Conservation (phyloP, 176 grass and related monocot genomes). For the Bromus sterilis region DNA sequence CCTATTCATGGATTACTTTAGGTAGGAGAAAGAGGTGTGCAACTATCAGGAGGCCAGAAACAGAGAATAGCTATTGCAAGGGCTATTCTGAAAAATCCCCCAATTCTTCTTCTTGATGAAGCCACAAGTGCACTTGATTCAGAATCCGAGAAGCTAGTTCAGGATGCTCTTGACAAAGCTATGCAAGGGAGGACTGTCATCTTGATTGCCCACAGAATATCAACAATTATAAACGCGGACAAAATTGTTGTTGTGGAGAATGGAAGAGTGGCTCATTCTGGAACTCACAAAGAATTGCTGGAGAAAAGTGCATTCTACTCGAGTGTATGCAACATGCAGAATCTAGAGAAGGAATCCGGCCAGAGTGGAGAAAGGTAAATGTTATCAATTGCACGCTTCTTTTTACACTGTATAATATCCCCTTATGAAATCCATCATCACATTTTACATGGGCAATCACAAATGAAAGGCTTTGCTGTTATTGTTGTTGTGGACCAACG, state of each 20-base stretch:
- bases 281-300: slow-evolving; percentile 46
- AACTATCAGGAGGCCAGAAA: slow-evolving; percentile 65
- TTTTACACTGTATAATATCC: not conserved
- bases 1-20: slow-evolving; percentile 9
- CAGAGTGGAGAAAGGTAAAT: not conserved
- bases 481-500: no score
- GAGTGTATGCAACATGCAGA: not conserved
- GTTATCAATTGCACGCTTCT: not conserved
- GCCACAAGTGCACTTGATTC: slow-evolving; percentile 72
- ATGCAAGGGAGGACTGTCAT: slow-evolving; percentile 64
- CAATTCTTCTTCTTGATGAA: slow-evolving; percentile 70
- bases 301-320: slow-evolving; percentile 41
- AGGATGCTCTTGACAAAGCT: slow-evolving; percentile 46
- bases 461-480: no score
- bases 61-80: slow-evolving; percentile 62
- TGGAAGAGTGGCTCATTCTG: slow-evolving; percentile 43
- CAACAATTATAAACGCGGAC: slow-evolving; percentile 45
- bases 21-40: slow-evolving; percentile 55
- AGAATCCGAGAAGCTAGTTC: slow-evolving; percentile 59
- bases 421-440: not conserved
- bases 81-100: slow-evolving; percentile 56
- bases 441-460: not conserved
- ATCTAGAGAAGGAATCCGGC: slow-evolving; percentile 5
- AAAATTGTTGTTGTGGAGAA: slow-evolving; percentile 55
- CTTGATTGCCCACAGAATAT: slow-evolving; percentile 55